Conservation (phyloP, 2,329 filamentous ascomycete species). For the Nemania sp. region DNA sequence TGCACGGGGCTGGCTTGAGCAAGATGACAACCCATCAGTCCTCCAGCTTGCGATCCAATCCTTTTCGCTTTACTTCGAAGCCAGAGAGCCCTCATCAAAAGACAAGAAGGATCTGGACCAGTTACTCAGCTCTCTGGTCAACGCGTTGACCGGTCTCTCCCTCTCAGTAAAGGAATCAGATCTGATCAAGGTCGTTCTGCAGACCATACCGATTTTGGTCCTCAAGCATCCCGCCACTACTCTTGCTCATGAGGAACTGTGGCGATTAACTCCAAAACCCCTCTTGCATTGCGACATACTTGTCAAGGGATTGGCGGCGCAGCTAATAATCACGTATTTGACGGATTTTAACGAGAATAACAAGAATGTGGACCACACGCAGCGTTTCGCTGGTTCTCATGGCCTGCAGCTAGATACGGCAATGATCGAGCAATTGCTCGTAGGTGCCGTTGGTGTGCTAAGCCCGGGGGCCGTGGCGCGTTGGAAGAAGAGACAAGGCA, state of each 20-base stretch:
- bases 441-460: slow-evolving; percentile 37
- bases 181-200: slow-evolving; percentile 73
- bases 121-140: slow-evolving; percentile 59
- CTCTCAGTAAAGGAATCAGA: slow-evolving; percentile 66
- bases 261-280: slow-evolving; percentile 69
- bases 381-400: slow-evolving; percentile 70
- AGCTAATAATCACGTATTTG: slow-evolving; percentile 76
- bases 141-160: slow-evolving; percentile 60
- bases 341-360: slow-evolving; percentile 74
- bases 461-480: slow-evolving; percentile 46
- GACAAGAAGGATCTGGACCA: slow-evolving; percentile 70
- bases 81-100: slow-evolving; percentile 59
- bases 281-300: slow-evolving; percentile 73
- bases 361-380: slow-evolving; percentile 54
- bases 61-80: slow-evolving; percentile 83
- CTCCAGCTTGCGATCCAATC: slow-evolving; percentile 76
- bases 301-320: slow-evolving; percentile 78
- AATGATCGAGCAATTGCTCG: slow-evolving; percentile 64
- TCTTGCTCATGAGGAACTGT: slow-evolving; percentile 69
- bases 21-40: slow-evolving; percentile 72
- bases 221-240: slow-evolving; percentile 67
- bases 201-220: slow-evolving; percentile 69
- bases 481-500: slow-evolving; percentile 39
- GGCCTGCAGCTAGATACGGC: slow-evolving; percentile 70
- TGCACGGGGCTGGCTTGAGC: slow-evolving; percentile 75